Evolutionary conservation across 495 filamentous ascomycete genomes (phyloP).

Genomic region (Penicillium dipodomyicola): DNA sequence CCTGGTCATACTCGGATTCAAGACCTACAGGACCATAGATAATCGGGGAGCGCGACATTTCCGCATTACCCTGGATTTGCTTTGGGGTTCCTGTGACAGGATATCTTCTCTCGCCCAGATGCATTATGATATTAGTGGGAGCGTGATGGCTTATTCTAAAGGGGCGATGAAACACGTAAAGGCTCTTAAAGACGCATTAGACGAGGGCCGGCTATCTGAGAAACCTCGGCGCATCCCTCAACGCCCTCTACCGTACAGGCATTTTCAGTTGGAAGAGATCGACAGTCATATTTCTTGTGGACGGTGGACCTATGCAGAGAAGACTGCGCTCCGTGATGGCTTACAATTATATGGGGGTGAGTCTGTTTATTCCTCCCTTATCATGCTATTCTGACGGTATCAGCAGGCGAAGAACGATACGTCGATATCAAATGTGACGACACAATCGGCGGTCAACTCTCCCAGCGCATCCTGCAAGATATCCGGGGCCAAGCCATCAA

Average conservation of each 20-base stretch:
- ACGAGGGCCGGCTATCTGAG: conserved; percentile 6
- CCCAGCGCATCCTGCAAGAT: not conserved
- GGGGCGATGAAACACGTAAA: not conserved
- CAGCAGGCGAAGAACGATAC: not conserved
- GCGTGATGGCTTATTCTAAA: not conserved
- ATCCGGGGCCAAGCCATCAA: not conserved
- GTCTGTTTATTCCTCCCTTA: not conserved
- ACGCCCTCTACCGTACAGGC: not conserved
- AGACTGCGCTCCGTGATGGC: conserved; percentile 6
- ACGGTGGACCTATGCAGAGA: conserved; percentile 1
- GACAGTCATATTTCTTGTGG: conserved; percentile 3
- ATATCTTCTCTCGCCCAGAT: conserved; percentile 4
- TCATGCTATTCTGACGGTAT: not conserved
- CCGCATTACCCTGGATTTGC: conserved; percentile 12
- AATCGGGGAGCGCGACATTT: conserved; percentile 9
- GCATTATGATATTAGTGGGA: not conserved
- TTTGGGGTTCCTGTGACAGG: conserved; percentile 16
- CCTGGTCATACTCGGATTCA: conserved; percentile 22
- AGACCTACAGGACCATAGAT: conserved; percentile 15
- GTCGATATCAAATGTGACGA: conserved; percentile 8
- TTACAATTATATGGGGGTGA: conserved; percentile 1
- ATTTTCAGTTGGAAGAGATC: conserved; percentile 1
- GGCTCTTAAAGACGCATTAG: conserved; percentile 5
- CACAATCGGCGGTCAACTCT: not conserved
- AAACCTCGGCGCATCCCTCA: not conserved